These are phyloP conservation scores for Batrachochytrium dendrobatidis DNA, from an alignment of 371 early-diverging fungal species.

Conservation along the genomic window DNA sequence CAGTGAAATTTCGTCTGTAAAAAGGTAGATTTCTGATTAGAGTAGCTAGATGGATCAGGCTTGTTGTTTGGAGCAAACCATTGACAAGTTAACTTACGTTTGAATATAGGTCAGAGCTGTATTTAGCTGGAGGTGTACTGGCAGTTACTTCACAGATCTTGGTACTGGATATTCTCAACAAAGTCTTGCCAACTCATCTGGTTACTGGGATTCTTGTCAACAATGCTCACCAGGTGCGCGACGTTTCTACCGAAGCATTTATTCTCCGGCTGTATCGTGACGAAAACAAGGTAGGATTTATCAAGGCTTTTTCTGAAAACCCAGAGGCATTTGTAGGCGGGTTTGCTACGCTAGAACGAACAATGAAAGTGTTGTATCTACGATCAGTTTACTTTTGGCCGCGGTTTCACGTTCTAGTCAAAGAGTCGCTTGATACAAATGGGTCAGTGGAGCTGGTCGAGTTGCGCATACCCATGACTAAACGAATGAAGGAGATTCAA, in stretches of 20 bases:
- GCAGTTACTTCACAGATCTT: slow-evolving; percentile 84
- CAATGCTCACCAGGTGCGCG: slow-evolving; percentile 80
- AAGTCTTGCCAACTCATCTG: slow-evolving; percentile 63
- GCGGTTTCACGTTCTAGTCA: slow-evolving; percentile 66
- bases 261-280: slow-evolving; percentile 74
- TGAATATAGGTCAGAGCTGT: slow-evolving; percentile 51
- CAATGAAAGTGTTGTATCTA: slow-evolving; percentile 69
- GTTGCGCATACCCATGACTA: slow-evolving; percentile 71
- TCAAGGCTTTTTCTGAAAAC: slow-evolving; percentile 89
- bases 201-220: slow-evolving; percentile 83
- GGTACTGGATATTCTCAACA: slow-evolving; percentile 88
- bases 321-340: slow-evolving; percentile 65
- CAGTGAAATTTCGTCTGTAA: slow-evolving; percentile 57
- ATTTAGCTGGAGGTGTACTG: slow-evolving; percentile 82
- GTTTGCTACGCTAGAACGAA: slow-evolving; percentile 56
- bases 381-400: slow-evolving; percentile 88
- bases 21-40: slow-evolving; percentile 44
- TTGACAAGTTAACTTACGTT: too few relatives aligned
- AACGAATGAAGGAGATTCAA: slow-evolving; percentile 77
- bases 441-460: slow-evolving; percentile 64
- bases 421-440: slow-evolving; percentile 44
- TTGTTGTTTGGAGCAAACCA: too few relatives aligned
- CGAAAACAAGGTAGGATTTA: slow-evolving; percentile 71
- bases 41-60: too few relatives aligned
- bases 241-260: slow-evolving; percentile 80